phyloP scores from a whole-genome alignment of 2,329 filamentous ascomycete species.

The Pseudophaeomoniella oleicola region DNA sequence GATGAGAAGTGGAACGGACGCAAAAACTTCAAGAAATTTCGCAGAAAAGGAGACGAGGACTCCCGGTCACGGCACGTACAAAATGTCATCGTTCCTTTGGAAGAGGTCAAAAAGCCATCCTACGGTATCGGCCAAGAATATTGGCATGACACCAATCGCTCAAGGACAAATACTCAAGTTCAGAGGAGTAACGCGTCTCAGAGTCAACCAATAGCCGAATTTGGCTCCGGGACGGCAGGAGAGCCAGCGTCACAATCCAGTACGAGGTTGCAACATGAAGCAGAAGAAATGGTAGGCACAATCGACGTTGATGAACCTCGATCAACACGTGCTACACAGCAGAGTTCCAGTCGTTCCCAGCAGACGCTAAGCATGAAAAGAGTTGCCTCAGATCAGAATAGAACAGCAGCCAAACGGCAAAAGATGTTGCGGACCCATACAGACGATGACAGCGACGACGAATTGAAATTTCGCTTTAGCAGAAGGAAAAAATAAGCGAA shows the following conservation, averaged over 20 bases:
- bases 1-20: conserved; percentile 83
- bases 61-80: conserved; percentile 21
- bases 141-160: conserved; percentile 37
- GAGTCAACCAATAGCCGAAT: conserved; percentile 4
- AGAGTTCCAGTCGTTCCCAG: background rate
- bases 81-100: conserved; percentile 53
- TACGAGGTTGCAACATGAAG: conserved; percentile 9
- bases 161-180: conserved; percentile 13
- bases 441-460: conserved; percentile 43
- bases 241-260: conserved; percentile 8
- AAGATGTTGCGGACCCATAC: conserved; percentile 19
- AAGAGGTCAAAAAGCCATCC: conserved; percentile 55
- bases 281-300: conserved; percentile 7
- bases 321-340: background rate
- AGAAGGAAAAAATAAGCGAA: conserved; percentile 24
- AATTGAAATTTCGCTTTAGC: conserved; percentile 40
- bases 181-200: conserved; percentile 17
- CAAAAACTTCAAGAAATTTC: conserved; percentile 91
- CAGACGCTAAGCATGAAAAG: conserved; percentile 7
- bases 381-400: conserved; percentile 7
- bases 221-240: conserved; percentile 8
- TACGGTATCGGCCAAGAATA: conserved; percentile 65
- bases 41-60: conserved; percentile 37
- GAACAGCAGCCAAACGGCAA: conserved; percentile 10
- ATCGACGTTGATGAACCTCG: conserved; percentile 1